Base-by-base conservation (phyloP, 225 moss, liverwort and hornwort species). In the Pseudoscleropodium purum region DNA sequence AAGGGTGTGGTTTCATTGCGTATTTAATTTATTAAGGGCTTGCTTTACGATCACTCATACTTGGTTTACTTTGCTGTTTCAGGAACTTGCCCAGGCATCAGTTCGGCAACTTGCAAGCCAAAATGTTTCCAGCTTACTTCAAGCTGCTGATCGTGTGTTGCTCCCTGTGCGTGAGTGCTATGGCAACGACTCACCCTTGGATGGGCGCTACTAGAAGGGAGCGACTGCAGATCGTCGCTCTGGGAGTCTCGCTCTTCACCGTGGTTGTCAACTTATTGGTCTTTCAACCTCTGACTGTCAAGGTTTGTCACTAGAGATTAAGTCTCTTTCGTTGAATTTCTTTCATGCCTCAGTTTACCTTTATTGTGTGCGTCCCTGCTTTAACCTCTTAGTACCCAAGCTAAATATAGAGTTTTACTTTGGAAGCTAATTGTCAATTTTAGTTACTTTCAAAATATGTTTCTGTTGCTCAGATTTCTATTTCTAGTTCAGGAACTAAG, bases 31-130 rank as follows among this genome's bases (percentile, higher is more conserved):
- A 30, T 13, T 16, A 18, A 75, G 82, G 43, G 19, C 26, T 80
- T 87, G 13, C 81, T 20, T 83, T 70, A 33, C 78, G 12, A 34
- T 20, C 25, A 47, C 25, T 86, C 47, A 49, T 24, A 66, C 8
- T 82, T 54, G 51, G 39, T 47, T 88, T 89, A 26, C 25, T 15
- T 64, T 82, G 72, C 41, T 59, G 49, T 72, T 77, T 68, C 92
- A 98, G 98, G 90, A 92, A 96, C 87, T 93, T 98, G 89, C 98
- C 97, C 6, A 94, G 97, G 92, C 98, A 98, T 57, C 97, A 98
- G 67, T 98, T 98, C 61, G 98, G 98, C 66, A 98, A 97, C 84
- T 91, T 98, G 88, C 96, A 98, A 91, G 93, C 91, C 30, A 92
- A 96, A 74, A 87, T 97, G 96, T 98, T 98, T 88, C 95, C 96